Evolutionary conservation across 164 flowering plant genomes (phyloP).

Genomic region (Berberis vulgaris): DNA sequence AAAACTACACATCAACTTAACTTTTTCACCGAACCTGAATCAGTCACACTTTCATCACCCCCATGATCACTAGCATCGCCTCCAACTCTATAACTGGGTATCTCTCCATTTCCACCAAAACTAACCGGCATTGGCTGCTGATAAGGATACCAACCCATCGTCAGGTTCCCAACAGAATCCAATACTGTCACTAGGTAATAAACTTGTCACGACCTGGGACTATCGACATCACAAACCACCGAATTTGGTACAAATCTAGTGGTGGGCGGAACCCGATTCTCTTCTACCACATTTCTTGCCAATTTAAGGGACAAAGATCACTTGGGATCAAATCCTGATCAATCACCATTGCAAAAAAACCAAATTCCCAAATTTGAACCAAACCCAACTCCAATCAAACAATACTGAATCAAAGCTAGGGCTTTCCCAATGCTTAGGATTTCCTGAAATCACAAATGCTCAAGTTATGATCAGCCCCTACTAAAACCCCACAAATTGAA

Average conservation of each 20-base stretch:
- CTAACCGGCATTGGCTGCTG: slow-evolving; percentile 3
- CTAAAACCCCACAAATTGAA: no score
- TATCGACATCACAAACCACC: slow-evolving; percentile 15
- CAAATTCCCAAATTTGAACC: not conserved
- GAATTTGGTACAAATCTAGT: slow-evolving; percentile 25
- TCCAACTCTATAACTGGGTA: slow-evolving; percentile 11
- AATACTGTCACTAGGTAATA: slow-evolving; percentile 29
- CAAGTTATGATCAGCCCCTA: no score
- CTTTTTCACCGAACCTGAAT: not conserved
- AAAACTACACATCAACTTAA: not conserved
- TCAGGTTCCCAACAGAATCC: slow-evolving; percentile 27
- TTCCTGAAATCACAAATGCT: no score
- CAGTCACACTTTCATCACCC: not conserved
- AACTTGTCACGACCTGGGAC: slow-evolving; percentile 30
- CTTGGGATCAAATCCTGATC: slow-evolving; percentile 51
- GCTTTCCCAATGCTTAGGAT: no score
- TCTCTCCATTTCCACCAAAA: slow-evolving; percentile 6
- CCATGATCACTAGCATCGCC: not conserved
- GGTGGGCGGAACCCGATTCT: slow-evolving; percentile 31
- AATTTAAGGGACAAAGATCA: slow-evolving; percentile 59
- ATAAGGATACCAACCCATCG: not conserved
- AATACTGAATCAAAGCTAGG: no score
- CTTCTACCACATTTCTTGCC: slow-evolving; percentile 37
- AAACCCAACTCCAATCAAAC: not conserved
- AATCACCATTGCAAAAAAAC: slow-evolving; percentile 36